Conservation (phyloP, 306 rosid species). For the Lablab purpureus region DNA sequence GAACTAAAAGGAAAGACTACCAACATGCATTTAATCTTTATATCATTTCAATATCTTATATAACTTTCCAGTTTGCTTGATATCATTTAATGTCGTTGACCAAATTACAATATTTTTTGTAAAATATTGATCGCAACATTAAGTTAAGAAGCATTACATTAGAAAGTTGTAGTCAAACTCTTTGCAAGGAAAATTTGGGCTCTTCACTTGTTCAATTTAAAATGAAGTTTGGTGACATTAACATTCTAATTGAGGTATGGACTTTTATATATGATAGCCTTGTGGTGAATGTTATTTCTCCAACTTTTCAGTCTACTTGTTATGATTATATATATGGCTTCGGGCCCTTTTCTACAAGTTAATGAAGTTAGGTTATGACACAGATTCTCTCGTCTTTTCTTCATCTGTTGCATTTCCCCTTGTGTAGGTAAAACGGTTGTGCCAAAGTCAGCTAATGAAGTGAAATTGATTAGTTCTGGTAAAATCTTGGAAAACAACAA, state of each 20-base stretch:
- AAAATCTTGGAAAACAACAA: constrained; percentile 97
- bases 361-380: constrained; percentile 5
- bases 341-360: constrained; percentile 23
- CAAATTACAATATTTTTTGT: neutral
- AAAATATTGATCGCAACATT: constrained; percentile 21
- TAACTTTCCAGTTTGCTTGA: no score
- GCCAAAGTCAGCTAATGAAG: constrained; percentile 97
- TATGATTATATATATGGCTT: constrained; percentile 36
- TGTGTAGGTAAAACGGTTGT: constrained; percentile 72
- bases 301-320: constrained; percentile 33
- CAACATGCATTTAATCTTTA: no score
- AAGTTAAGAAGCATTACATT: neutral
- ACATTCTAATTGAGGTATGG: neutral
- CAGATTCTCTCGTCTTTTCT: constrained; percentile 21
- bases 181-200: constrained; percentile 7
- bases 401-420: constrained; percentile 35
- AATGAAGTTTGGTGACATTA: constrained; percentile 11
- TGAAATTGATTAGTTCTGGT: constrained; percentile 91
- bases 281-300: neutral
- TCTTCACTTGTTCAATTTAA: constrained; percentile 7
- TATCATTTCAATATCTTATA: no score
- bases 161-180: constrained; percentile 24
- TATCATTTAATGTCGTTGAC: neutral
- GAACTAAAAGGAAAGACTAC: no score
- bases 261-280: neutral